Evolutionary conservation across 2,329 filamentous ascomycete genomes (phyloP).

Genomic region (Lasiodiplodia sp.): DNA sequence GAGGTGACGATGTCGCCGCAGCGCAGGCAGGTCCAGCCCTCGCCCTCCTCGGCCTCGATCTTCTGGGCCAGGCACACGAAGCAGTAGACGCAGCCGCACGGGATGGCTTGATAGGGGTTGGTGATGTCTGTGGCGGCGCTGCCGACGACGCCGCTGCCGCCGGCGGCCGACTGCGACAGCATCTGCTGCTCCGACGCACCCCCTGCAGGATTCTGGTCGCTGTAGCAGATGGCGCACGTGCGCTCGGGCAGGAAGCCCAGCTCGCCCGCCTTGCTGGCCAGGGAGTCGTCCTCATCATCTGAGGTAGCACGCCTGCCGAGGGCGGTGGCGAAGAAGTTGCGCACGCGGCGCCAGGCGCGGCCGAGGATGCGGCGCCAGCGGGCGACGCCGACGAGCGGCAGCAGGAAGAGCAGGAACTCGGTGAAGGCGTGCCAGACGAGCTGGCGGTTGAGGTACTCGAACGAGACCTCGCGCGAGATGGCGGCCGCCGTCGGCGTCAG

Average conservation of each 20-base stretch:
- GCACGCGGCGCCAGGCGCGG: conserved; percentile 83
- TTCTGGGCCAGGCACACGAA: conserved; percentile 93
- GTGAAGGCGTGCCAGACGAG: conserved; percentile 99
- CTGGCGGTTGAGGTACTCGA: conserved; percentile 97
- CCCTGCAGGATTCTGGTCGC: conserved; percentile 80
- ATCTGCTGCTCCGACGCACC: conserved; percentile 75
- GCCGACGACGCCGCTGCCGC: conserved; percentile 72
- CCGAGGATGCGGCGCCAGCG: conserved; percentile 91
- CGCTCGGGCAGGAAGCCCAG: conserved; percentile 86
- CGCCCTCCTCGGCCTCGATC: conserved; percentile 90
- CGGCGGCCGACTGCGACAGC: conserved; percentile 62
- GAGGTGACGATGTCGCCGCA: conserved; percentile 85
- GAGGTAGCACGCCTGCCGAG: conserved; percentile 6
- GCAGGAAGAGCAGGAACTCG: conserved; percentile 94
- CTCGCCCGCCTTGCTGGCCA: conserved; percentile 69
- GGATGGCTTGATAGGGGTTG: conserved; percentile 90
- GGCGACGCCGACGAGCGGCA: conserved; percentile 95
- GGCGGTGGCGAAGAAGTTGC: conserved; percentile 63
- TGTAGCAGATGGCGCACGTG: conserved; percentile 96
- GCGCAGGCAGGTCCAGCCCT: conserved; percentile 89
- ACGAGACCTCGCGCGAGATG: conserved; percentile 89
- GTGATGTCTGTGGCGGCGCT: conserved; percentile 92
- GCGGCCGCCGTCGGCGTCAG: conserved; percentile 79
- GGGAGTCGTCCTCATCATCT: conserved; percentile 52
- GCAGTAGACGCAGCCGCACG: conserved; percentile 93